Conservation (phyloP, 345 rosid genomes). For the Raphanus raphanistrum region DNA sequence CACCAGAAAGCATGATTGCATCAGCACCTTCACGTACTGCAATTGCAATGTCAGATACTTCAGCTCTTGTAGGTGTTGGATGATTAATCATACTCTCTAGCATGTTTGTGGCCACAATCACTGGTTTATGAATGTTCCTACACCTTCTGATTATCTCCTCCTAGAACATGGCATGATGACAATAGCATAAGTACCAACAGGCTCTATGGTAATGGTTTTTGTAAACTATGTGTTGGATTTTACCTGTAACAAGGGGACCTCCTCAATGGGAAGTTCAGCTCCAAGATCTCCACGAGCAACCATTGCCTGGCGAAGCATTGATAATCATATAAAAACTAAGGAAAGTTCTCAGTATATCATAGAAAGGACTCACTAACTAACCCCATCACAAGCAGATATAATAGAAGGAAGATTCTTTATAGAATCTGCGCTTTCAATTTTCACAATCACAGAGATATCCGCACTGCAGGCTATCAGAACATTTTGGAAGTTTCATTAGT, state of each 20-base stretch:
- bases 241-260: constrained; percentile 95
- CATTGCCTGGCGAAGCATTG: constrained; percentile 62
- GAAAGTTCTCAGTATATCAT: not conserved
- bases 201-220: not conserved
- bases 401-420: constrained; percentile 90
- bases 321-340: not conserved
- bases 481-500: constrained; percentile 27
- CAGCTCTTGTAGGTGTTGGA: constrained; percentile 99
- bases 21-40: constrained; percentile 97
- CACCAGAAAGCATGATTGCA: constrained; percentile 98
- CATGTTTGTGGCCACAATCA: constrained; percentile 97
- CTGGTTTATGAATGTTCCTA: constrained; percentile 81
- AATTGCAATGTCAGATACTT: constrained; percentile 94
- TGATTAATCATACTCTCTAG: constrained; percentile 96
- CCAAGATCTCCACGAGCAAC: constrained; percentile 99
- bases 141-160: constrained; percentile 93
- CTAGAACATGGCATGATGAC: constrained; percentile 39
- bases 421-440: constrained; percentile 96
- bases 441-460: constrained; percentile 77
- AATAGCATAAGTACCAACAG: constrained; percentile 7
- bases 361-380: constrained; percentile 43
- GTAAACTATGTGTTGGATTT: not conserved
- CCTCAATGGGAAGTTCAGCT: constrained; percentile 98
- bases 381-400: constrained; percentile 94
- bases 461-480: constrained; percentile 68